Conservation (phyloP, 352 stramenopile genomes). For the Saprolegnia diclina region DNA sequence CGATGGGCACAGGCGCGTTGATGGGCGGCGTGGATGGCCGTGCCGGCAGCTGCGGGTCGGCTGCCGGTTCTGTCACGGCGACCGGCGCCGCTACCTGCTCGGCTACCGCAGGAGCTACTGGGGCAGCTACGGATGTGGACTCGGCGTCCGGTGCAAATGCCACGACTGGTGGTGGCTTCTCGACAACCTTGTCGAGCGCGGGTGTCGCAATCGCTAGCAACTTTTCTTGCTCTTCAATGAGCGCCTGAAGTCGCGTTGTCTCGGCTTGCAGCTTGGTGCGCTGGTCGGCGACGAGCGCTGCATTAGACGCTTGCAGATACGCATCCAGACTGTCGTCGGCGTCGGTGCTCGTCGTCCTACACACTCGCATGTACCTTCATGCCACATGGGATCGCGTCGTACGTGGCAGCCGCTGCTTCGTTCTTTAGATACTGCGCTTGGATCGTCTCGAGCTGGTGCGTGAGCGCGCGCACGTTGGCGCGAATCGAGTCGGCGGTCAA, state of each 20-base stretch:
- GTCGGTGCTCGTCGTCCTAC: constrained; percentile 16
- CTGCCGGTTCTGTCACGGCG: no score
- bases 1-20: not conserved
- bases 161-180: no score
- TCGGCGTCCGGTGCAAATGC: no score
- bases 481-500: constrained; percentile 56
- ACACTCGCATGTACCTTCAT: not conserved
- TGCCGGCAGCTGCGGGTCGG: not conserved
- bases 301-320: constrained; percentile 56
- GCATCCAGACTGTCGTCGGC: constrained; percentile 51
- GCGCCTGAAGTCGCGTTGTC: constrained; percentile 34
- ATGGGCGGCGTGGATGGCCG: no score
- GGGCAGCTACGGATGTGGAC: no score
- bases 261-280: constrained; percentile 30
- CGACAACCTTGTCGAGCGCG: constrained; percentile 33
- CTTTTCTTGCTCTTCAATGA: constrained; percentile 45
- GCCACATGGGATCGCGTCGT: constrained; percentile 14
- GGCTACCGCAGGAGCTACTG: no score
- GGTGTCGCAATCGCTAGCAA: constrained; percentile 50
- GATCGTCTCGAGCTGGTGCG: constrained; percentile 37
- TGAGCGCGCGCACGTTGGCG: constrained; percentile 37
- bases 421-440: constrained; percentile 28
- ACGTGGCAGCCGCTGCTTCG: constrained; percentile 19
- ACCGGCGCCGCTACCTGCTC: not conserved
- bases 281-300: constrained; percentile 41